Percentiles rank a stretch among this genome's conserved stretches.
Evolutionary conservation across 176 grass and related monocot species (phyloP).

Genomic region (Aegilops umbellulata): DNA sequence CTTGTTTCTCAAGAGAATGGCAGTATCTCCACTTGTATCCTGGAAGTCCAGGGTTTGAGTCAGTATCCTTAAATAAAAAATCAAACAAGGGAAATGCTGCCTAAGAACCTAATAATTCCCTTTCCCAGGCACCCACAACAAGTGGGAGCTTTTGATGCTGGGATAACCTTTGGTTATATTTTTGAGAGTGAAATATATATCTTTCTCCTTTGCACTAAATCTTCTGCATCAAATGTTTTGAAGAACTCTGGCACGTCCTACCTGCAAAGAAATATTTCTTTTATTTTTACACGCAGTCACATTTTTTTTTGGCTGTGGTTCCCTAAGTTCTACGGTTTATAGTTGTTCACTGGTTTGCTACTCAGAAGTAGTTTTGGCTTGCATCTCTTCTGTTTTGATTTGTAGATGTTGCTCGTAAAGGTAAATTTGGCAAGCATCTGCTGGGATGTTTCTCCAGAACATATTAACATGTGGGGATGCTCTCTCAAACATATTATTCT

Average conservation of each 20-base stretch:
- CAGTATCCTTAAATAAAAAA: background rate
- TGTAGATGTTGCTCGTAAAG: background rate
- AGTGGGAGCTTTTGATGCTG: background rate
- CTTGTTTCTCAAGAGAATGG: background rate
- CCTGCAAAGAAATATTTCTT: background rate
- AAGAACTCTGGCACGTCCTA: background rate
- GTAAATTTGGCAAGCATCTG: background rate
- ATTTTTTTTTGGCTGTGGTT: background rate
- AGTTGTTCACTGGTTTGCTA: background rate
- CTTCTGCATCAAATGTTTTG: background rate
- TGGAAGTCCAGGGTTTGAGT: background rate
- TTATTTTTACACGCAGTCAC: background rate
- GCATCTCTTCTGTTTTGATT: background rate
- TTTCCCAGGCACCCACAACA: background rate
- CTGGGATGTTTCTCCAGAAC: background rate
- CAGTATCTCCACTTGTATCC: background rate
- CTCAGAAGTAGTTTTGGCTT: background rate
- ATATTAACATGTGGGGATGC: background rate
- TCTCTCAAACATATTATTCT: background rate
- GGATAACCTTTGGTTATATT: background rate
- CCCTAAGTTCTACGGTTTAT: background rate
- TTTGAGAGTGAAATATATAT: background rate
- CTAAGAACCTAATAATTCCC: background rate
- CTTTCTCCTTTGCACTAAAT: background rate
- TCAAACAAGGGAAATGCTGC: background rate